A percentile compares a stretch with the other conserved stretches of the same genome.
These are phyloP conservation scores for Apiotrichum siamense DNA, from an alignment of 1,284 basidiomycete genomes.

Conservation along the genomic window DNA sequence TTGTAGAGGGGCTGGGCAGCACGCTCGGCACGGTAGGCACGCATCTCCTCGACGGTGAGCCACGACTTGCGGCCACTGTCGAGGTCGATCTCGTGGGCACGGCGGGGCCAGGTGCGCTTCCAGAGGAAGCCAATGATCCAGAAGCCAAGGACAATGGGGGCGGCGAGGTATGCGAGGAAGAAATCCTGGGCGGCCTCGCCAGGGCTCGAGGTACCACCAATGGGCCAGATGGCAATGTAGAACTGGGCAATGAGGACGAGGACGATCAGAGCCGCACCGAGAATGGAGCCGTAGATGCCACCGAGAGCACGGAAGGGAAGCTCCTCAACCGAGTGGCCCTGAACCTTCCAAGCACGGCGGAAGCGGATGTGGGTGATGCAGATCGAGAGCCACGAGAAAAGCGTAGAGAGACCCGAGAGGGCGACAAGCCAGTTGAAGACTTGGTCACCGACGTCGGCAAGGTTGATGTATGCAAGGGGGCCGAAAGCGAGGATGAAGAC, in stretches of 20 bases:
- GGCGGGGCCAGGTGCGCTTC: conserved; percentile 40
- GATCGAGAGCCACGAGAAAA: conserved; percentile 49
- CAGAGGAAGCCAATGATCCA: conserved; percentile 39
- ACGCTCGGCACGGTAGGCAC: conserved; percentile 29
- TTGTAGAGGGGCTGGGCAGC: conserved; percentile 29
- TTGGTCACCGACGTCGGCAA: conserved; percentile 27
- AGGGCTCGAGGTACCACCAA: conserved; percentile 11
- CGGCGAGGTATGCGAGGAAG: conserved; percentile 49
- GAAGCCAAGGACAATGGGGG: conserved; percentile 43
- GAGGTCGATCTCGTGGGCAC: conserved; percentile 46
- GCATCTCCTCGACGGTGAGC: conserved; percentile 47
- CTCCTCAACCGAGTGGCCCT: conserved; percentile 48
- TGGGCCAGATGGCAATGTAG: conserved; percentile 28
- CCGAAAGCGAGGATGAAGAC: conserved; percentile 40
- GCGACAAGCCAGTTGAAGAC: conserved; percentile 51
- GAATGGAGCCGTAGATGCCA: conserved; percentile 49
- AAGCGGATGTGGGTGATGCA: conserved; percentile 44
- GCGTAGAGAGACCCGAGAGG: conserved; percentile 51
- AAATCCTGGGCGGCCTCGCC: conserved; percentile 38
- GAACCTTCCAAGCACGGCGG: conserved; percentile 46
- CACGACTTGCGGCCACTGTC: conserved; percentile 49
- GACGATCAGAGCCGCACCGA: conserved; percentile 43
- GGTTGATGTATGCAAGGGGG: conserved; percentile 47
- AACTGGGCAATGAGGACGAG: conserved; percentile 42
- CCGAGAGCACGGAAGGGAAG: conserved; percentile 47